Evolutionary conservation across 2,329 filamentous ascomycete genomes (phyloP), one percentile per base, ranked within the genome.

Genomic region (Catunica adiposa): DNA sequence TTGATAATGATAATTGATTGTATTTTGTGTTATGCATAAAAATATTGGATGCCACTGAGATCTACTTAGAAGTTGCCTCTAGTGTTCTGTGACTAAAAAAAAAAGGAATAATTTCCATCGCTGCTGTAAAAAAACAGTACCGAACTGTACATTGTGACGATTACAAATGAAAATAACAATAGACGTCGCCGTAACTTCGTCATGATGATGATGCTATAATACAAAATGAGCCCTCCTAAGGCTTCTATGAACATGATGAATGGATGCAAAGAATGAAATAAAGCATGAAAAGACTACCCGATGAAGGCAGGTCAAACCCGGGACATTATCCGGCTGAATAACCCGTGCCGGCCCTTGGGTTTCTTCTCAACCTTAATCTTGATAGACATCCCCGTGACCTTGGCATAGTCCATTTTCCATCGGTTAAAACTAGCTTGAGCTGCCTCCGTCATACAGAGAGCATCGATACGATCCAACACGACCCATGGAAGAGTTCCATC

Each of bases 401-500:
- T 47, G 38, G 46, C 25, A 26, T 52, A 54, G 22, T 59, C 52
- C 1, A 40, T 17, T 40, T 60, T 56, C 44, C 56, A 54, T n/a
- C 8, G 48, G 17, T 20, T 34, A 25, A 58, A 58, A 23, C 57
- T 58, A 15, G 46, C 31, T 26, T 25, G 51, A 37, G 57, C 57
- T 6, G 55, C 57, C 17, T 58, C 57, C 2, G 57, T 58, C 29
- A 38, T 58, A 51, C 57, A 58, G 26, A 58, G 54, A 7, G 53
- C 42, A 8, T 58, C 57, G 25, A 58, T 58, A 15, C 51, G 34
- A 37, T 54, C 57, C 23, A 58, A 52, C 17, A 47, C 57, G 31
- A 58, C 44, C 14, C 42, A 44, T n/a, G 57, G 57, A 6, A 58
- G 26, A 6, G 54, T 56, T 6, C 17, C 38, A 15, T 56, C 54